Percentiles rank a stretch among this genome's conserved stretches.
These are phyloP conservation scores for Neofusicoccum kwambonambiense DNA, from an alignment of 2,329 filamentous ascomycete genomes.

Conservation along the genomic window DNA sequence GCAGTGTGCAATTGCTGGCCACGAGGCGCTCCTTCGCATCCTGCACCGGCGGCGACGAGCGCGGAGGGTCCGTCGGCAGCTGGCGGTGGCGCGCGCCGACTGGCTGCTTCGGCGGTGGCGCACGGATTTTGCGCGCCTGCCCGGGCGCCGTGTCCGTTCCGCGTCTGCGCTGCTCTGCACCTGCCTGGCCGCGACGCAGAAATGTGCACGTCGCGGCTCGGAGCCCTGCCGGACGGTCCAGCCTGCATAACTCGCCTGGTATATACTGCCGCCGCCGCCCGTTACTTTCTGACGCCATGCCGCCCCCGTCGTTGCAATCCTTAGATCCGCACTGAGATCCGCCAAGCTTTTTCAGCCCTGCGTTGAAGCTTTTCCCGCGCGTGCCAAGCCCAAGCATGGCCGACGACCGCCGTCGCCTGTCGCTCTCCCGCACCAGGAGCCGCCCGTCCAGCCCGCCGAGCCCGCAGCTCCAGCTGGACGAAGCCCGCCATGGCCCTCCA, in stretches of 20 bases:
- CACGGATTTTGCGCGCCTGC: background rate
- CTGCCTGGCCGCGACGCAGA: background rate
- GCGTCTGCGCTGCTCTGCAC: background rate
- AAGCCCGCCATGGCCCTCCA: background rate
- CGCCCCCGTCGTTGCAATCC: background rate
- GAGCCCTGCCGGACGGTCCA: background rate
- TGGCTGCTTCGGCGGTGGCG: background rate
- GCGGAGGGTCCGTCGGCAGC: background rate
- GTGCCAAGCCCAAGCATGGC: slow-evolving; percentile 6
- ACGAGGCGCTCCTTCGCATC: too few species aligned
- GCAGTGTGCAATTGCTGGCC: too few species aligned
- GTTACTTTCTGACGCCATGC: background rate
- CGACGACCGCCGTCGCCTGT: slow-evolving; percentile 1
- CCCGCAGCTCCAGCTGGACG: slow-evolving; percentile 25
- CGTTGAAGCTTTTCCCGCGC: background rate
- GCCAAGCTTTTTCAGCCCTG: slow-evolving; percentile 16
- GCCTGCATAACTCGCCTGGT: background rate
- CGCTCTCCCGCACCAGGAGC: slow-evolving; percentile 6
- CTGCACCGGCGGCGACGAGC: too few species aligned
- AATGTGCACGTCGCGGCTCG: background rate
- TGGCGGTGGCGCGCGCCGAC: background rate
- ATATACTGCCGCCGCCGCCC: background rate
- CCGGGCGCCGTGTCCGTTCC: background rate
- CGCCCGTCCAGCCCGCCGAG: slow-evolving; percentile 25
- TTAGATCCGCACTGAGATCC: background rate